phyloP scores from a whole-genome alignment of 345 rosid species.

The Gynandropsis gynandra region DNA sequence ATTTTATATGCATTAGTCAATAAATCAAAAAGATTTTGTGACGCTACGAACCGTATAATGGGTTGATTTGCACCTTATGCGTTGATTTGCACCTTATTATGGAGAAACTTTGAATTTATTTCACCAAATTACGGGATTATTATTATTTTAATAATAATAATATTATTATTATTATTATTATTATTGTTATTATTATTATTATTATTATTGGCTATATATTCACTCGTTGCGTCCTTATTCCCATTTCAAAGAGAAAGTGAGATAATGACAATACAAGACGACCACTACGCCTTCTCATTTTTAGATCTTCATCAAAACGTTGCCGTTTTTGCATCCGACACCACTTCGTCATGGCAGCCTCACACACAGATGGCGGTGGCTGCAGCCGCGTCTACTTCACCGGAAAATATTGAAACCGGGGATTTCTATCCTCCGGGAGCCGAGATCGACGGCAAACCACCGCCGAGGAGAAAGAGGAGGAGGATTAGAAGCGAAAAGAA shows the following conservation, averaged over 20 bases:
- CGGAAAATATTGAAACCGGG: slow-evolving; percentile 3
- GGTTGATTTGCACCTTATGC: too few species aligned
- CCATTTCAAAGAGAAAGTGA: slow-evolving; percentile 2
- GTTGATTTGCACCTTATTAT: too few species aligned
- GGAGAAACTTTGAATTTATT: too few species aligned
- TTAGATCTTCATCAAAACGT: slow-evolving; percentile 12
- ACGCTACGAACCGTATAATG: slow-evolving; percentile 6
- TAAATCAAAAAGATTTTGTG: slow-evolving; percentile 21
- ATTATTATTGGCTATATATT: too few species aligned
- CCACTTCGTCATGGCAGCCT: not conserved
- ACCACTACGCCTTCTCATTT: not conserved
- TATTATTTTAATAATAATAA: too few species aligned
- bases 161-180: too few species aligned
- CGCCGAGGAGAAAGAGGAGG: slow-evolving; percentile 32
- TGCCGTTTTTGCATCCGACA: not conserved
- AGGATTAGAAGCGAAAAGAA: slow-evolving; percentile 33
- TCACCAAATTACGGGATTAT: too few species aligned
- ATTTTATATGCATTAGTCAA: not conserved
- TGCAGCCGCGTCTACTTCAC: slow-evolving; percentile 7
- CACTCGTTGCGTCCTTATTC: not conserved
- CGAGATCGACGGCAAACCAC: slow-evolving; percentile 1
- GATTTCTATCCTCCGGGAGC: slow-evolving; percentile 8
- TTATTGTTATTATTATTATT: too few species aligned
- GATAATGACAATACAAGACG: not conserved
- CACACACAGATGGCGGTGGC: slow-evolving; percentile 1